phyloP scores from a whole-genome alignment of 805 yeast species.

The Kazachstania martiniae region DNA sequence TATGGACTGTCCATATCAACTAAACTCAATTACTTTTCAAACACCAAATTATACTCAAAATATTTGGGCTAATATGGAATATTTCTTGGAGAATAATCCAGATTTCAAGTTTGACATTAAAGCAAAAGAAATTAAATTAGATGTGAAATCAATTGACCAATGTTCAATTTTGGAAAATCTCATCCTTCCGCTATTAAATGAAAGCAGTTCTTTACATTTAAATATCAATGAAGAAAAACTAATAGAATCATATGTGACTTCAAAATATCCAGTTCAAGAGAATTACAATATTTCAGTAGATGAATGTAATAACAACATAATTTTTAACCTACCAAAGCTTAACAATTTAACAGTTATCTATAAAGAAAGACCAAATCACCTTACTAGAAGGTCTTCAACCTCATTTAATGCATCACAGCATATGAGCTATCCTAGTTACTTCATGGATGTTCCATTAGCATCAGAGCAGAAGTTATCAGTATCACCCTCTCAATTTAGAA shows the following conservation, averaged over 20 bases:
- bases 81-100: no score
- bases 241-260: conserved; percentile 5
- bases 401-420: no score
- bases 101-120: not conserved
- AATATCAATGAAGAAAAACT: conserved; percentile 7
- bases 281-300: conserved; percentile 4
- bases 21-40: conserved; percentile 3
- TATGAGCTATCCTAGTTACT: no score
- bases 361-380: not conserved
- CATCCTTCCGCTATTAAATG: conserved; percentile 6
- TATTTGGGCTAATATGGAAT: not conserved
- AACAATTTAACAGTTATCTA: conserved; percentile 3
- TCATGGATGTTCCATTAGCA: not conserved
- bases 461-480: conserved; percentile 6
- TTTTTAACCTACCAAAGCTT: conserved; percentile 7
- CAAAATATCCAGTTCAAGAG: conserved; percentile 1
- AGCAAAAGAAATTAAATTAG: conserved; percentile 2
- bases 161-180: conserved; percentile 12
- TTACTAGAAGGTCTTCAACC: not conserved
- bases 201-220: conserved; percentile 4
- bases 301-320: conserved; percentile 4
- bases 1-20: conserved; percentile 8
- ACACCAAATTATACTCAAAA: conserved; percentile 1
- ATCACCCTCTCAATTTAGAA: conserved; percentile 17
- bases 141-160: conserved; percentile 11